A percentile compares a stretch with the other conserved stretches of the same genome.
phyloP scores from a whole-genome alignment of 176 grass and related monocot species.

The Paspalum notatum region DNA sequence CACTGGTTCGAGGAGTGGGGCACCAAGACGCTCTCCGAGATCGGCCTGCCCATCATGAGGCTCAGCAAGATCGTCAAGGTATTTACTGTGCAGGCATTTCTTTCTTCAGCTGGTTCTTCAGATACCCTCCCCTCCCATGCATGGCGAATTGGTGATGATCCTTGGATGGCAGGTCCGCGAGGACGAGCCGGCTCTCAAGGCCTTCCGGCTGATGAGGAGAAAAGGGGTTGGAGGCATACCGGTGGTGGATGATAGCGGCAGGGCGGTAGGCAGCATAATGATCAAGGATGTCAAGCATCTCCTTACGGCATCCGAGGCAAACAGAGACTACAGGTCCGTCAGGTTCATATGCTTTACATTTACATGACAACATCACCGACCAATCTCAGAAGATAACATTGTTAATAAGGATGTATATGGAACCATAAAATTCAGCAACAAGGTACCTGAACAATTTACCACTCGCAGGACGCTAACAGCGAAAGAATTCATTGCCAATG shows the following conservation, averaged over 20 bases:
- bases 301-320: slow-evolving; percentile 69
- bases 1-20: slow-evolving; percentile 97
- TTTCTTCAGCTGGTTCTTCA: background rate
- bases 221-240: slow-evolving; percentile 88
- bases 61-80: slow-evolving; percentile 78
- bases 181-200: slow-evolving; percentile 90
- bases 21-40: slow-evolving; percentile 75
- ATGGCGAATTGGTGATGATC: background rate
- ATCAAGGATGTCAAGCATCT: slow-evolving; percentile 97
- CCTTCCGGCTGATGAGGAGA: slow-evolving; percentile 80
- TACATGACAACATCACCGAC: background rate
- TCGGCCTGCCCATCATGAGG: slow-evolving; percentile 78
- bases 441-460: background rate
- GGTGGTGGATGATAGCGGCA: slow-evolving; percentile 67
- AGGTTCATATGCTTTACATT: background rate
- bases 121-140: too few species aligned
- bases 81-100: background rate
- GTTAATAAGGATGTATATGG: too few species aligned
- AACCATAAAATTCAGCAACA: background rate
- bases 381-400: background rate
- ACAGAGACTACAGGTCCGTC: slow-evolving; percentile 82
- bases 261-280: slow-evolving; percentile 82
- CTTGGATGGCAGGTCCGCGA: slow-evolving; percentile 63
- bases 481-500: slow-evolving; percentile 62
- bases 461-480: slow-evolving; percentile 61